These are phyloP conservation scores for Neofusicoccum kwambonambiense DNA, from an alignment of 2,329 filamentous ascomycete genomes.

Conservation along the genomic window DNA sequence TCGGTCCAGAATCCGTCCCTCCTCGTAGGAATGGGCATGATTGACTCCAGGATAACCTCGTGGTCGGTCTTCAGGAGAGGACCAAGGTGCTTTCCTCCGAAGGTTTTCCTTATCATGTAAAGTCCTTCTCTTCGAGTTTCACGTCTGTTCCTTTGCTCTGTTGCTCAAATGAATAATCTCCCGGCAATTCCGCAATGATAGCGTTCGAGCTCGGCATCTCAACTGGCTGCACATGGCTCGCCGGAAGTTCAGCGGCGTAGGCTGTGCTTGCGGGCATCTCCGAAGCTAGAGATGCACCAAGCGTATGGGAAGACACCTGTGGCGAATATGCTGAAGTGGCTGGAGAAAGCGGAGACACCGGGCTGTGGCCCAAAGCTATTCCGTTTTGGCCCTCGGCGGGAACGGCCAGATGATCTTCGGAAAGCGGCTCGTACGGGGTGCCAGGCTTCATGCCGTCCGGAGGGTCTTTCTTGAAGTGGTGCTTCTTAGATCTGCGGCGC, in stretches of 20 bases:
- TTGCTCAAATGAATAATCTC: neutral
- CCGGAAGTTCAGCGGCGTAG: neutral
- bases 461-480: neutral
- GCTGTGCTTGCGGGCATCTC: neutral
- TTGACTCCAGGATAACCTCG: no score
- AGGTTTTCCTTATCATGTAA: no score
- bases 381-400: neutral
- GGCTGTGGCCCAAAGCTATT: neutral
- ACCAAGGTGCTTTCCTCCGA: no score
- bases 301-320: no score
- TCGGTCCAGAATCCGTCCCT: no score
- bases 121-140: no score
- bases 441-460: neutral
- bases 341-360: neutral
- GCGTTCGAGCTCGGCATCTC: neutral
- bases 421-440: neutral
- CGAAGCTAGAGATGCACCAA: no score
- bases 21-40: no score
- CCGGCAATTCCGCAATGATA: neutral
- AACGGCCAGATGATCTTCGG: neutral
- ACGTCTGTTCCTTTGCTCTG: neutral
- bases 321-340: neutral
- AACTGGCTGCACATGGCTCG: neutral
- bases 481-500: neutral
- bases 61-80: no score